A percentile compares a stretch with the other conserved stretches of the same genome.
These are phyloP conservation scores for Boletus vermiculosoides DNA, from an alignment of 768 basidiomycete genomes.

Conservation along the genomic window DNA sequence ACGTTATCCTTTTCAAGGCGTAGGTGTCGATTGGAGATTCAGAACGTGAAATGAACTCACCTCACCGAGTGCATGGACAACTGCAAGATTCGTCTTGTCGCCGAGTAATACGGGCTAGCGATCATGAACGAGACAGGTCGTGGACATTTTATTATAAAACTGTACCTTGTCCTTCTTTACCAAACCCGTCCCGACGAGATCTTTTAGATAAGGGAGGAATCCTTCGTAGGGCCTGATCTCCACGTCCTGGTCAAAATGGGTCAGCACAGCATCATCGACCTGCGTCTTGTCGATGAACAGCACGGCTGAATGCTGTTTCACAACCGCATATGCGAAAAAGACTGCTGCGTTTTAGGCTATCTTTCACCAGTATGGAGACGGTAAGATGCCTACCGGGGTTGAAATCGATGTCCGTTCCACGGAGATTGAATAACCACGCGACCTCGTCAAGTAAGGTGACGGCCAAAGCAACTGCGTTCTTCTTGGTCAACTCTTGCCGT, in stretches of 20 bases:
- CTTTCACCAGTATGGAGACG: not conserved
- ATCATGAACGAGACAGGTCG: not conserved
- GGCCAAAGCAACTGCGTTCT: conserved; percentile 58
- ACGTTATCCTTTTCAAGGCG: conserved; percentile 50
- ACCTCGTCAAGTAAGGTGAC: conserved; percentile 92
- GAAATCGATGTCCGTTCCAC: conserved; percentile 88
- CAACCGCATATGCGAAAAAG: conserved; percentile 88
- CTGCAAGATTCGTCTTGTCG: conserved; percentile 75
- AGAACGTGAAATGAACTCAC: conserved; percentile 33
- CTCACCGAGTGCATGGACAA: conserved; percentile 76
- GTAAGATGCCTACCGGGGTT: conserved; percentile 55
- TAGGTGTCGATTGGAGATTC: not conserved
- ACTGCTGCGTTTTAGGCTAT: conserved; percentile 42
- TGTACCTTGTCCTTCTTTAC: conserved; percentile 34
- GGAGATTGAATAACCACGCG: conserved; percentile 91
- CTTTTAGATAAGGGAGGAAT: conserved; percentile 64
- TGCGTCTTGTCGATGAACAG: conserved; percentile 68
- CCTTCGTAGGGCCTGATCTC: conserved; percentile 67
- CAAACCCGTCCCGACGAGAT: conserved; percentile 39
- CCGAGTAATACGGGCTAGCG: conserved; percentile 73
- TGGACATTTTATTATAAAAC: conserved; percentile 5
- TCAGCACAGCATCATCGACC: conserved; percentile 39
- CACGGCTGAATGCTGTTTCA: conserved; percentile 55
- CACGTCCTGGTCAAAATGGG: conserved; percentile 57
- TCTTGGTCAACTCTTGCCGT: conserved; percentile 63